Evolutionary conservation across 805 yeast species (phyloP), one percentile per base, ranked within the genome.

Genomic region (Candida wancherniae): DNA sequence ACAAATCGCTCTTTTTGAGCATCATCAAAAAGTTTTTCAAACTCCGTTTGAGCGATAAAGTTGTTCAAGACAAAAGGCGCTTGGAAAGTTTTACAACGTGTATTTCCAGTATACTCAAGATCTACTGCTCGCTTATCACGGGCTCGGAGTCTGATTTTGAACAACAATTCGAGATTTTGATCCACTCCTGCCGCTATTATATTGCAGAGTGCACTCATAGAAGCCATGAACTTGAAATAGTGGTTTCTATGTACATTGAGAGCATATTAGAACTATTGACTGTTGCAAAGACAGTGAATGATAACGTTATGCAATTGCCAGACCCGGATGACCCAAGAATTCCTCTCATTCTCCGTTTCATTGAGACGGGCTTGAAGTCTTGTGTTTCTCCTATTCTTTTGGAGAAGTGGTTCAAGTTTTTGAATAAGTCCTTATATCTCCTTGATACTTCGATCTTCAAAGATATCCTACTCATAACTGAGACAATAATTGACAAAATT

Each of bases 111-210:
- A 57, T 71, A 1, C 54, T 82, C 24, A 59, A 64, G 4, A 44
- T 80, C 2, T 71, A 53, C 19, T 31, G 43, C 3, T 17, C 63
- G 1, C 47, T 82, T 15, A 42, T 78, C 1, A 74, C 73, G 42
- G 87, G 85, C 0, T 60, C 69, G 9, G 88, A 81, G 42, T 30
- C 59, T 0, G 67, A 73, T 31, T 77, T 80, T 34, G 61, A 60
- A 6, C 55, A 54, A 1, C 63, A 63, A 24, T 66, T 77, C 19
- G 53, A 62, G n/a, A 39, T 52, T 6, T 44, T 74, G 16, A 53
- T 76, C 11, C 58, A 61, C 15, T 31, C 52, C 4, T 58, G 64
- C 33, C 42, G 50, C n/a, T 48, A 50, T 28, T 55, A 48, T 31
- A 33, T 47, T 26, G 26, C 31, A 4, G 31, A 44, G 6, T 19